Conservation (phyloP, 2,329 filamentous ascomycete genomes). For the Gliomastix tumulicola region DNA sequence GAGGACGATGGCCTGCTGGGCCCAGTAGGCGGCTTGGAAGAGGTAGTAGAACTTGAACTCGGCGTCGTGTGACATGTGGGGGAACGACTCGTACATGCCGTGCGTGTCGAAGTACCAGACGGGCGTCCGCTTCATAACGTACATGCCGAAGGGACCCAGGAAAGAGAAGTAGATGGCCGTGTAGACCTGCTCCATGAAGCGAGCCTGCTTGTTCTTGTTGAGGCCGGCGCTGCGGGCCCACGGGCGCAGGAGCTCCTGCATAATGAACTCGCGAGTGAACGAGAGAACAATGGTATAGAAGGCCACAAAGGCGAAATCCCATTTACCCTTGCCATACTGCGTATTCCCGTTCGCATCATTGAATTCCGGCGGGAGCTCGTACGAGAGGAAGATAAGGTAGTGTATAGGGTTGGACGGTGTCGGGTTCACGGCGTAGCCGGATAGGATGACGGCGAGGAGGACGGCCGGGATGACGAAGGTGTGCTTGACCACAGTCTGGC, state of each 20-base stretch:
- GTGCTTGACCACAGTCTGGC: slow-evolving; percentile 52
- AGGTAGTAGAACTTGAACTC: slow-evolving; percentile 94
- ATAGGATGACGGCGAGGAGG: slow-evolving; percentile 55
- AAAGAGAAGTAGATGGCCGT: slow-evolving; percentile 85
- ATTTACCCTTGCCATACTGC: slow-evolving; percentile 84
- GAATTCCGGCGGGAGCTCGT: slow-evolving; percentile 51
- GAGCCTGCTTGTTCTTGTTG: slow-evolving; percentile 70
- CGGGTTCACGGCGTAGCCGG: slow-evolving; percentile 69
- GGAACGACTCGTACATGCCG: slow-evolving; percentile 85
- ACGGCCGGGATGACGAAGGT: slow-evolving; percentile 62
- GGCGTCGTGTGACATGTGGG: slow-evolving; percentile 73
- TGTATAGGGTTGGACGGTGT: slow-evolving; percentile 71
- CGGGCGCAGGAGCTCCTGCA: slow-evolving; percentile 81
- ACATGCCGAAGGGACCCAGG: slow-evolving; percentile 77
- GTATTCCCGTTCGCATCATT: slow-evolving; percentile 32
- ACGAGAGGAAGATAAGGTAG: slow-evolving; percentile 84
- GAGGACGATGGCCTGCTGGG: slow-evolving; percentile 86
- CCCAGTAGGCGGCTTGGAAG: slow-evolving; percentile 91
- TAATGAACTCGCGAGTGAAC: slow-evolving; percentile 92
- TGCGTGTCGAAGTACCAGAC: slow-evolving; percentile 94
- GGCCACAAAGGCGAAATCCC: slow-evolving; percentile 77
- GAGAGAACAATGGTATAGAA: slow-evolving; percentile 89
- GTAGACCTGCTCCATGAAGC: slow-evolving; percentile 96
- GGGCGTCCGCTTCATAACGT: slow-evolving; percentile 84
- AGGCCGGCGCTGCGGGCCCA: slow-evolving; percentile 66